Evolutionary conservation across 495 filamentous ascomycete species (phyloP), one percentile per base, ranked within the genome.

Genomic region (Xylaria grammica): DNA sequence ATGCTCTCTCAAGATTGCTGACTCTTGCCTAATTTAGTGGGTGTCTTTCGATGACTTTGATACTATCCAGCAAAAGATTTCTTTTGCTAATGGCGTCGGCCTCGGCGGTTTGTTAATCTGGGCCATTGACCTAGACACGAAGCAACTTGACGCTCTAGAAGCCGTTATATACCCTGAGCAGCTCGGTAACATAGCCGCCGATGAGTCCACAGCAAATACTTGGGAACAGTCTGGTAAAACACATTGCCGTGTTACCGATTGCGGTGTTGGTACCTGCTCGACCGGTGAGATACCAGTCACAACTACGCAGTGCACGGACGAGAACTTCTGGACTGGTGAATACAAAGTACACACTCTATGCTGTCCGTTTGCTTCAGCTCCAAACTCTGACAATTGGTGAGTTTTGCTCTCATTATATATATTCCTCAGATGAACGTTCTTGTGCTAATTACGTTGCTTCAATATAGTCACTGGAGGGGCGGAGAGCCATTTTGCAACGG

Each of bases 31-130:
- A 4, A 4, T 19, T 9, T 45, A 55, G 20, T 50, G 42, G 57
- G 40, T 48, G 0, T 24, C 46, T 4, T 65, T 48, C 1, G 73
- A 86, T 60, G 77, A 81, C 60, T 51, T 36, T 0, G 65, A 74
- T 5, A 84, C 80, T 0, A 74, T 84, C 54, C 63, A 78, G 61
- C 54, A 65, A 36, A 84, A 85, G 67, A 53, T 55, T 73, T 0
- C 68, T 76, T 20, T 81, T 19, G 81, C 82, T 1, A 78, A 80
- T 44, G 36, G 60, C 0, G 5, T 52, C 4, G 69, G 76, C 10
- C 61, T 78, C 0, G 60, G 62, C 11, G 75, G 77, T n/a, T n/a
- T 69, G 2, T 30, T 77, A 2, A 73, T 79, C 20, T 79, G 76
- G 76, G 73, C 75, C 11, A 61, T 74, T n/a, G 68, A 72, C 27